Conservation (phyloP, 495 filamentous ascomycete species). For the Entonaema liquescens region DNA sequence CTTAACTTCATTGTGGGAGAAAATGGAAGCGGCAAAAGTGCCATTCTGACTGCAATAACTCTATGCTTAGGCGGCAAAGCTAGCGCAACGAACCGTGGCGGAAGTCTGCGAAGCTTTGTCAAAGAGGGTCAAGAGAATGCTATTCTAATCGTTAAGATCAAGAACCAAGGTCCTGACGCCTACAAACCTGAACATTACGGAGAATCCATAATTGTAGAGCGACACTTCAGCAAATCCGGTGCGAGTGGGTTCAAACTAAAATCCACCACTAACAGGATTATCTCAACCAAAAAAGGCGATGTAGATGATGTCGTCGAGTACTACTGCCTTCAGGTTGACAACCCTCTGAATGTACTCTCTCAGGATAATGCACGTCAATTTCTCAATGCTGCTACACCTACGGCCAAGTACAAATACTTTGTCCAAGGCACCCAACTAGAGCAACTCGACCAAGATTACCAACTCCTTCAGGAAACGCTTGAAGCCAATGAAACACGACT, state of each 20-base stretch:
- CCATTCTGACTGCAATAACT: constrained; percentile 92
- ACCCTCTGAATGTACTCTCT: constrained; percentile 96
- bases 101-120: constrained; percentile 88
- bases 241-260: constrained; percentile 89
- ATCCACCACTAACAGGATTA: constrained; percentile 68
- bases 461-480: constrained; percentile 67
- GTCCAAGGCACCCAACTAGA: constrained; percentile 94
- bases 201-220: constrained; percentile 86
- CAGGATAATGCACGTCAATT: constrained; percentile 97
- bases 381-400: constrained; percentile 79
- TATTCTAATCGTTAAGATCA: constrained; percentile 75
- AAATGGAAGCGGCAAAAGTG: constrained; percentile 99
- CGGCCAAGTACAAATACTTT: constrained; percentile 96
- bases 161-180: constrained; percentile 85
- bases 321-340: constrained; percentile 93
- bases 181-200: constrained; percentile 87
- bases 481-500: constrained; percentile 59
- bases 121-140: constrained; percentile 80
- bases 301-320: constrained; percentile 94
- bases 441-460: constrained; percentile 90
- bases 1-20: constrained; percentile 98
- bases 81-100: constrained; percentile 94
- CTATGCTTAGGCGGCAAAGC: constrained; percentile 94
- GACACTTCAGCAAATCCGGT: constrained; percentile 82
- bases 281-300: constrained; percentile 85